These are phyloP conservation scores for Clarkia xantiana DNA, from an alignment of 345 rosid genomes.

Conservation along the genomic window DNA sequence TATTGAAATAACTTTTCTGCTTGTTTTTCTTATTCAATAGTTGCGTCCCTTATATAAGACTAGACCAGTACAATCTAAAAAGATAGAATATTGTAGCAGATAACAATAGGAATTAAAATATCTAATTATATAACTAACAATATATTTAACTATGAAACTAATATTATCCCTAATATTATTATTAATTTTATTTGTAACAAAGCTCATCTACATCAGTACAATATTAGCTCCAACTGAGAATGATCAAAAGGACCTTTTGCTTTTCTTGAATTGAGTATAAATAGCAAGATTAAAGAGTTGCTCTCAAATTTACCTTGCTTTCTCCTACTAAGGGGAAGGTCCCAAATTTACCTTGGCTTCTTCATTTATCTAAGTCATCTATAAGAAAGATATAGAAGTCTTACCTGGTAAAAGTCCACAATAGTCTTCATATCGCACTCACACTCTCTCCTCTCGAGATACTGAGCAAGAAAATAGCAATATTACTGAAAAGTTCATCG, in stretches of 20 bases:
- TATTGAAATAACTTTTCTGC: no score
- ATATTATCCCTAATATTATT: no score
- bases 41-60: no score
- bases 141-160: no score
- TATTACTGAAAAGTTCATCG: neutral
- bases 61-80: no score
- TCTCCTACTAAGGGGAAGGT: slow-evolving; percentile 82
- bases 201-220: neutral
- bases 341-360: slow-evolving; percentile 27
- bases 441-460: slow-evolving; percentile 90
- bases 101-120: no score
- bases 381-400: no score
- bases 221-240: neutral
- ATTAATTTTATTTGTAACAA: no score
- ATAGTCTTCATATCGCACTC: slow-evolving; percentile 71
- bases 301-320: slow-evolving; percentile 50
- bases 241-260: neutral
- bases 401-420: slow-evolving; percentile 53
- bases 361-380: no score
- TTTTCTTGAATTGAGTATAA: neutral
- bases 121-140: no score
- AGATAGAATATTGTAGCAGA: no score
- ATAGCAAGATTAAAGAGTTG: neutral
- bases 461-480: slow-evolving; percentile 21
- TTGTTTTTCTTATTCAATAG: no score